Evolutionary conservation across 2,329 filamentous ascomycete genomes (phyloP).

Genomic region (Ophiosphaerella herpotricha): DNA sequence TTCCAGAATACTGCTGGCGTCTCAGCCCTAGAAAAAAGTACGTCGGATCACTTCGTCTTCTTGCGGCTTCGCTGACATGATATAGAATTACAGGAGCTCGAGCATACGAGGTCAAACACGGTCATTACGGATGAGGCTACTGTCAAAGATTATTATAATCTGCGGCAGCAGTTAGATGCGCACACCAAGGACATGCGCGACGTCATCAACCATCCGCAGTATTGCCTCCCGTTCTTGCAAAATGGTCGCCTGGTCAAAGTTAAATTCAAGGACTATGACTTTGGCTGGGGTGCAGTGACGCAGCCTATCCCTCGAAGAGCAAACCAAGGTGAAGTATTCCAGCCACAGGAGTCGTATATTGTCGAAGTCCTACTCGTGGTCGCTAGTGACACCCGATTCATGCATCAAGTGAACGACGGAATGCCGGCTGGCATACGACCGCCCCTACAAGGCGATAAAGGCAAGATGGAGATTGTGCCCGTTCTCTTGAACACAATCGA

Average conservation of each 20-base stretch:
- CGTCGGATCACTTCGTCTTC: slow-evolving; percentile 6
- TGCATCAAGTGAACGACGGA: slow-evolving; percentile 67
- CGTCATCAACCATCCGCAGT: slow-evolving; percentile 89
- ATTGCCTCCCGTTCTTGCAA: slow-evolving; percentile 83
- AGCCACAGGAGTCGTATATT: slow-evolving; percentile 78
- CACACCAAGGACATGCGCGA: slow-evolving; percentile 88
- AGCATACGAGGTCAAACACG: slow-evolving; percentile 73
- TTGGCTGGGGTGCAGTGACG: slow-evolving; percentile 91
- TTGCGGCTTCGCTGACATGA: slow-evolving; percentile 4
- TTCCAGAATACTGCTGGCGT: slow-evolving; percentile 95
- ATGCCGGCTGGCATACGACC: slow-evolving; percentile 67
- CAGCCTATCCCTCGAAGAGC: slow-evolving; percentile 70
- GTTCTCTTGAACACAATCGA: slow-evolving; percentile 85
- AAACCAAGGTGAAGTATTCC: slow-evolving; percentile 67
- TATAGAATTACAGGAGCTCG: slow-evolving; percentile 74
- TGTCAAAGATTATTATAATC: slow-evolving; percentile 91
- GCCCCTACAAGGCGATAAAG: slow-evolving; percentile 64
- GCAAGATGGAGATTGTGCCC: slow-evolving; percentile 80
- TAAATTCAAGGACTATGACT: slow-evolving; percentile 78
- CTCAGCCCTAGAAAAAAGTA: slow-evolving; percentile 74
- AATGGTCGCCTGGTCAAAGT: slow-evolving; percentile 86
- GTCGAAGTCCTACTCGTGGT: slow-evolving; percentile 79
- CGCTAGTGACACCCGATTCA: slow-evolving; percentile 58
- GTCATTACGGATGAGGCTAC: slow-evolving; percentile 83
- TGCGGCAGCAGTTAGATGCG: slow-evolving; percentile 79